Evolutionary conservation across 1,284 basidiomycete species (phyloP).

Genomic region (Porodaedalea pini): DNA sequence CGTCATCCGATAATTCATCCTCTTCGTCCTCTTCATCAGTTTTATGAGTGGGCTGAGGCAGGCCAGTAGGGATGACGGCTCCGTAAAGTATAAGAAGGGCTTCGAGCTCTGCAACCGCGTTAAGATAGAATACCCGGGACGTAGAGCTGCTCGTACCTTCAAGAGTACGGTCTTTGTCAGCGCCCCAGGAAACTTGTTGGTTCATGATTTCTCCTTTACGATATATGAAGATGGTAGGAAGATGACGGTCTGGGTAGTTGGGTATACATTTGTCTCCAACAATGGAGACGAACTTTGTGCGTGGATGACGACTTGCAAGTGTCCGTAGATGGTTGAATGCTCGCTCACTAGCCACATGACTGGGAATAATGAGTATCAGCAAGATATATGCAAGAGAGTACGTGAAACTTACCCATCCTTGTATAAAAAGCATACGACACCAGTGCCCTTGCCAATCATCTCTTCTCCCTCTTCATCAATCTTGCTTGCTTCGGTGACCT

Average conservation of each 20-base stretch:
- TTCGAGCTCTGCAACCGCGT: slow-evolving; percentile 58
- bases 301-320: slow-evolving; percentile 80
- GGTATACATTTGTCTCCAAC: slow-evolving; percentile 95
- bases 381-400: neutral
- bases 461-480: slow-evolving; percentile 63
- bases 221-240: slow-evolving; percentile 93
- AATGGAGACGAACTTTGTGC: slow-evolving; percentile 95
- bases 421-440: slow-evolving; percentile 86
- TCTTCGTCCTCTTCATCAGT: slow-evolving; percentile 31
- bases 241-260: slow-evolving; percentile 87
- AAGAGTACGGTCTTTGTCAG: slow-evolving; percentile 71
- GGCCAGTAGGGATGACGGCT: slow-evolving; percentile 52
- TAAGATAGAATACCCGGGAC: slow-evolving; percentile 5
- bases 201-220: slow-evolving; percentile 85
- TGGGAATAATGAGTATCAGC: slow-evolving; percentile 30
- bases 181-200: slow-evolving; percentile 82
- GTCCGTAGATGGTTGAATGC: slow-evolving; percentile 68
- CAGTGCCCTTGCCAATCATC: slow-evolving; percentile 64
- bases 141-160: slow-evolving; percentile 54
- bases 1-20: slow-evolving; percentile 36
- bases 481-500: slow-evolving; percentile 91
- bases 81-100: slow-evolving; percentile 60
- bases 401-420: slow-evolving; percentile 69
- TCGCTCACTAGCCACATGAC: slow-evolving; percentile 77
- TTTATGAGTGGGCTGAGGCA: slow-evolving; percentile 29